These are phyloP conservation scores for Russula brevipes DNA, from an alignment of 768 basidiomycete species.

Conservation along the genomic window DNA sequence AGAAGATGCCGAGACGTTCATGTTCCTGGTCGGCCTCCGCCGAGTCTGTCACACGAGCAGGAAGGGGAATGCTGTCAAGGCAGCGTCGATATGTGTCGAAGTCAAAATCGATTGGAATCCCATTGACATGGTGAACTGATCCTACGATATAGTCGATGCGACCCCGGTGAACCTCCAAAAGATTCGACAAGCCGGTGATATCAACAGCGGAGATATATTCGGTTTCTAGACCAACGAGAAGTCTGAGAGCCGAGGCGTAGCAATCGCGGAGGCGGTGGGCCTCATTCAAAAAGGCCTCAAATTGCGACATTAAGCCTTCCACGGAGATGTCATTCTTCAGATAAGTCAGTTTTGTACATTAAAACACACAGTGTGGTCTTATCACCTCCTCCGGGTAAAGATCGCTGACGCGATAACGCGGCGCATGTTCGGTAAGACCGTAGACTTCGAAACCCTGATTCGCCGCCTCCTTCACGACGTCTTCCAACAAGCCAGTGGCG, in stretches of 20 bases:
- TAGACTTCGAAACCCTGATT: constrained; percentile 71
- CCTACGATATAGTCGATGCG: constrained; percentile 87
- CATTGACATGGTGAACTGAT: constrained; percentile 86
- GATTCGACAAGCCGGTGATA: constrained; percentile 48
- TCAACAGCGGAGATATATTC: constrained; percentile 76
- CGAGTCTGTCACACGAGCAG: constrained; percentile 28
- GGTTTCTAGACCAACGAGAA: constrained; percentile 90
- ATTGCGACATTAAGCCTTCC: constrained; percentile 53
- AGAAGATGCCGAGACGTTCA: constrained; percentile 42
- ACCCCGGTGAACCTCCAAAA: constrained; percentile 45
- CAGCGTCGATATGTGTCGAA: constrained; percentile 58
- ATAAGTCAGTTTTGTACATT: constrained; percentile 1
- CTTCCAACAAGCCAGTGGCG: constrained; percentile 72
- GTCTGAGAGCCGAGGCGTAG: constrained; percentile 60
- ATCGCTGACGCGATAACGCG: constrained; percentile 74
- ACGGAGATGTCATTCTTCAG: constrained; percentile 52
- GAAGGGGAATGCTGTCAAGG: constrained; percentile 40
- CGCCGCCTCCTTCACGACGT: constrained; percentile 78
- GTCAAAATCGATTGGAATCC: constrained; percentile 91
- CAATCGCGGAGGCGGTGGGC: constrained; percentile 66
- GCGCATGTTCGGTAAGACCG: constrained; percentile 90
- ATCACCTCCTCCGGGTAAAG: constrained; percentile 95
- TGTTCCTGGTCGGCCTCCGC: constrained; percentile 27
- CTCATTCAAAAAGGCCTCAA: constrained; percentile 67
- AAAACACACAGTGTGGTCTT: constrained; percentile 9